phyloP scores from a whole-genome alignment of 2,329 filamentous ascomycete species.

The Aspergillus sp. region DNA sequence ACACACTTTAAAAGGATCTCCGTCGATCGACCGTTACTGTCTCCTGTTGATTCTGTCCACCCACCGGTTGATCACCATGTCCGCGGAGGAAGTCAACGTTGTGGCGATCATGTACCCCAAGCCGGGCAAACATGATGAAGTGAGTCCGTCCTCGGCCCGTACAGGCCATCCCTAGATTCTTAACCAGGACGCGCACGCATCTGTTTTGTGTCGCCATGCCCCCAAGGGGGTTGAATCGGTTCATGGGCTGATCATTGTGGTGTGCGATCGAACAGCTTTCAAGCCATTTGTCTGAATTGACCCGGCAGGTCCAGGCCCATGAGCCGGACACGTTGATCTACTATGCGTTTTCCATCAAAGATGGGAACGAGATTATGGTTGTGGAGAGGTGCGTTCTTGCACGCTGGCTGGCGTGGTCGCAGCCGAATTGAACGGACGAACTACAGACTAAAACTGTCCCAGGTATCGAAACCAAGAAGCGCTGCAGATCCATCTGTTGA shows the following conservation, averaged over 20 bases:
- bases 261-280: constrained; percentile 18
- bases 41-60: not conserved
- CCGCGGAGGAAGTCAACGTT: constrained; percentile 27
- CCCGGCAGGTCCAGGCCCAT: constrained; percentile 28
- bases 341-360: constrained; percentile 25
- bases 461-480: constrained; percentile 28
- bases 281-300: constrained; percentile 21
- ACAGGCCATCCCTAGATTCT: not conserved
- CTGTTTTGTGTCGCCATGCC: not conserved
- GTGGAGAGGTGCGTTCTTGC: constrained; percentile 27
- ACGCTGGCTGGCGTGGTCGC: too few species aligned
- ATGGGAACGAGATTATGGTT: constrained; percentile 30
- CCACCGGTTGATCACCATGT: constrained; percentile 16
- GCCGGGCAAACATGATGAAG: constrained; percentile 31
- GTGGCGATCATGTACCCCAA: constrained; percentile 28
- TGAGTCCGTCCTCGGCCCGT: constrained; percentile 10
- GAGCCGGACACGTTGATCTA: constrained; percentile 32
- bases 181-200: not conserved
- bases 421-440: not conserved
- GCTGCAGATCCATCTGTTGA: constrained; percentile 21
- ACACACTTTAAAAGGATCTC: not conserved
- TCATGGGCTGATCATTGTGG: not conserved
- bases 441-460: not conserved
- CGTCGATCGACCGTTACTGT: not conserved
- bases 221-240: not conserved